Conservation (phyloP, 805 yeast species). For the Ogataea minuta region DNA sequence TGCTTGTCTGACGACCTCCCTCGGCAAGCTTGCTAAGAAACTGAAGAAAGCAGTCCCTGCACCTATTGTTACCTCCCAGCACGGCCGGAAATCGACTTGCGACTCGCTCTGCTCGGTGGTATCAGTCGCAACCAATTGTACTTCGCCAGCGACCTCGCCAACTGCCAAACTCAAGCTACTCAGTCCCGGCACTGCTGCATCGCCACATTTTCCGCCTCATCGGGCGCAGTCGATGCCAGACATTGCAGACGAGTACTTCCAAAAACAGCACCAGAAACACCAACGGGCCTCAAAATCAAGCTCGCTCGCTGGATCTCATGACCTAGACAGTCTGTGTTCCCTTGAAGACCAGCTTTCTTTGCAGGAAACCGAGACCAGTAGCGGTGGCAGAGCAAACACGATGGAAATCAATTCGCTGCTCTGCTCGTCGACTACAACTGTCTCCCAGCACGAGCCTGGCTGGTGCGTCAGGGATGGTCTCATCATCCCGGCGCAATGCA, state of each 20-base stretch:
- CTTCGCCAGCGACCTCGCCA: slow-evolving; percentile 12
- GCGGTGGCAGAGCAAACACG: too few species aligned
- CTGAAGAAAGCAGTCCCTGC: slow-evolving; percentile 13
- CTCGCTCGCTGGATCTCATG: slow-evolving; percentile 7
- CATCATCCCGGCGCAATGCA: slow-evolving; percentile 6
- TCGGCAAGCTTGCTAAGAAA: slow-evolving; percentile 16
- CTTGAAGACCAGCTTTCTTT: slow-evolving; percentile 12
- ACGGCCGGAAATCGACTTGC: slow-evolving; percentile 3
- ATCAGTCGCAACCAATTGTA: slow-evolving; percentile 4
- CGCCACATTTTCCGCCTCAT: slow-evolving; percentile 11
- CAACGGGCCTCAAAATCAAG: slow-evolving; percentile 2
- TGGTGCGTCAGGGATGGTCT: slow-evolving; percentile 21
- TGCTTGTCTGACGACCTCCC: slow-evolving; percentile 12
- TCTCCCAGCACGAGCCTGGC: slow-evolving; percentile 10
- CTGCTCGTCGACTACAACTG: not conserved
- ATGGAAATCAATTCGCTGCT: not conserved
- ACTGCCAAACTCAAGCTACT: slow-evolving; percentile 8
- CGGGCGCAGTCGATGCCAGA: slow-evolving; percentile 20
- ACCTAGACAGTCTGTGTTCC: slow-evolving; percentile 19
- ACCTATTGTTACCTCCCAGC: slow-evolving; percentile 11
- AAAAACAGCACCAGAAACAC: slow-evolving; percentile 15
- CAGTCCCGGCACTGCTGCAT: slow-evolving; percentile 4
- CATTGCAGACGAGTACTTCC: slow-evolving; percentile 29
- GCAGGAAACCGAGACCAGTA: slow-evolving; percentile 2
- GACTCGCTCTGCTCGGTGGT: slow-evolving; percentile 12